phyloP scores from a whole-genome alignment of 768 basidiomycete species.

The Rhizopogon vinicolor region DNA sequence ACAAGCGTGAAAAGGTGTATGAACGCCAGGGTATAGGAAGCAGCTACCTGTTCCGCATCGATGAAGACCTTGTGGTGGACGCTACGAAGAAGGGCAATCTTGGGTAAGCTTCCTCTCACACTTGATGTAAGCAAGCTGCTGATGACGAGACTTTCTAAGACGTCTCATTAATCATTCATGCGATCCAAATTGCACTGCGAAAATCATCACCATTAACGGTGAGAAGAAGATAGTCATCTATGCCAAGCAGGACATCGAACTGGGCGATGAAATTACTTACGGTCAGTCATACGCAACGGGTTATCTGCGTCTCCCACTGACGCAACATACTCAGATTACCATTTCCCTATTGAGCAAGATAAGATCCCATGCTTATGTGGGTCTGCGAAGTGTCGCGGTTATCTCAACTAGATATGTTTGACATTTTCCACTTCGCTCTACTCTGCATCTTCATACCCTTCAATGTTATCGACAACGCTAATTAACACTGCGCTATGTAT shows the following conservation, averaged over 20 bases:
- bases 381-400: slow-evolving; percentile 88
- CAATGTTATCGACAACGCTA: slow-evolving; percentile 10
- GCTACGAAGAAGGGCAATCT: slow-evolving; percentile 99
- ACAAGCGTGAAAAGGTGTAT: slow-evolving; percentile 95
- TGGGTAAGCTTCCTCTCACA: slow-evolving; percentile 57
- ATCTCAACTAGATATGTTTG: slow-evolving; percentile 72
- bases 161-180: slow-evolving; percentile 99
- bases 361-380: slow-evolving; percentile 94
- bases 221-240: slow-evolving; percentile 99
- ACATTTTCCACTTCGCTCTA: slow-evolving; percentile 2
- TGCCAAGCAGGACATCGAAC: slow-evolving; percentile 92
- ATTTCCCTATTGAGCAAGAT: slow-evolving; percentile 98
- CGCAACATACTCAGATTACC: slow-evolving; percentile 66
- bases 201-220: slow-evolving; percentile 86
- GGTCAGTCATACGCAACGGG: slow-evolving; percentile 47
- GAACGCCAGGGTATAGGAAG: slow-evolving; percentile 97
- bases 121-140: neutral
- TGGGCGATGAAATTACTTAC: slow-evolving; percentile 98
- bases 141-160: slow-evolving; percentile 35
- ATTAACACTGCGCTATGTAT: slow-evolving; percentile 27
- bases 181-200: slow-evolving; percentile 89
- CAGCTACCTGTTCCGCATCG: slow-evolving; percentile 96
- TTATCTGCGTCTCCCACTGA: neutral
- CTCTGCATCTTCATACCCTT: slow-evolving; percentile 5
- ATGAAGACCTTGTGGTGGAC: slow-evolving; percentile 97